Conservation (phyloP, 78 protist species). For the Chrysochromulina tobinii region DNA sequence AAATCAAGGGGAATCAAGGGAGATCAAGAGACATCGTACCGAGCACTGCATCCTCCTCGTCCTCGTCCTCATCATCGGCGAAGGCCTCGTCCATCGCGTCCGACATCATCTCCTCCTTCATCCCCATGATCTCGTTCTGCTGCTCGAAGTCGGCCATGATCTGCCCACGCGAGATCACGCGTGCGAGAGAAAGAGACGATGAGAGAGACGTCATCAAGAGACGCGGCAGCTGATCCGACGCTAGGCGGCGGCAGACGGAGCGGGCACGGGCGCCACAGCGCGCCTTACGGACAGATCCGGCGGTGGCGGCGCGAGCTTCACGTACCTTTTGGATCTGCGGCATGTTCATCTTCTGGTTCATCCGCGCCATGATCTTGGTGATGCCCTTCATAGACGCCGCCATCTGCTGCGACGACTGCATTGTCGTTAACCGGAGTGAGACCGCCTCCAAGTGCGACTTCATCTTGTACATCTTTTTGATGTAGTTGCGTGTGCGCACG, state of each 20-base stretch:
- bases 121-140: constrained; percentile 84
- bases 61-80: constrained; percentile 73
- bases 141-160: constrained; percentile 95
- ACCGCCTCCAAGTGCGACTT: constrained; percentile 85
- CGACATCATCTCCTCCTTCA: constrained; percentile 86
- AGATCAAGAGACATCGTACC: not conserved
- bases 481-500: constrained; percentile 84
- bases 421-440: constrained; percentile 82
- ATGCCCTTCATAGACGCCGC: constrained; percentile 85
- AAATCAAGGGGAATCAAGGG: too few species aligned
- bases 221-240: too few species aligned
- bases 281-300: too few species aligned
- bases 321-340: constrained; percentile 75
- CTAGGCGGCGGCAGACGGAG: too few species aligned
- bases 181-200: too few species aligned
- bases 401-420: constrained; percentile 80
- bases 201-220: too few species aligned
- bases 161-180: not conserved
- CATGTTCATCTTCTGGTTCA: constrained; percentile 85
- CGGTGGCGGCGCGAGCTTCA: too few species aligned
- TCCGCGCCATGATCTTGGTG: constrained; percentile 78
- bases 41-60: constrained; percentile 84
- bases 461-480: constrained; percentile 84
- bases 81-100: constrained; percentile 91
- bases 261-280: too few species aligned